Evolutionary conservation across 225 moss, liverwort and hornwort species (phyloP).

Genomic region (Straminergon stramineum): DNA sequence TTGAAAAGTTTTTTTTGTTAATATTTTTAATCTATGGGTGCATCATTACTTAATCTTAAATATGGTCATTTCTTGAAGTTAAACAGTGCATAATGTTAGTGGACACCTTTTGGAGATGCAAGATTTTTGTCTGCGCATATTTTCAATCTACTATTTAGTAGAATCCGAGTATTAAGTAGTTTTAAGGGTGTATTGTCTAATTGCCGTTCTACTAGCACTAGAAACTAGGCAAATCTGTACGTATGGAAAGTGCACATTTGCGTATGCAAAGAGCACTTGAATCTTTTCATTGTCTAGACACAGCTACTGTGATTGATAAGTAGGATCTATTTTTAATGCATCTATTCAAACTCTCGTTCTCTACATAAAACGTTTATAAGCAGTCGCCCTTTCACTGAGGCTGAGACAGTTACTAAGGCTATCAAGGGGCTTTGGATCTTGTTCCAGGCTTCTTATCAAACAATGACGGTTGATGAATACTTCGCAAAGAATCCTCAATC

Average conservation of each 20-base stretch:
- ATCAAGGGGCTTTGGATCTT: background rate
- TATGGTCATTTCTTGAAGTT: background rate
- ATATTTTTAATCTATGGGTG: background rate
- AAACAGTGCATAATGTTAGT: background rate
- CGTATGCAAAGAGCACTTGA: background rate
- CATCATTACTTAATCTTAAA: too few relatives aligned
- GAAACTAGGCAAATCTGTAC: background rate
- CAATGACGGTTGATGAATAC: constrained; percentile 75
- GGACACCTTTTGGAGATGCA: background rate
- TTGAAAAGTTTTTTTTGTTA: too few relatives aligned
- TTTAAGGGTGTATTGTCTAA: background rate
- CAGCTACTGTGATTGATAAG: background rate
- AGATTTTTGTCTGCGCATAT: background rate
- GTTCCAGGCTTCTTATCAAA: constrained; percentile 53
- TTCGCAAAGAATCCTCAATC: constrained; percentile 62
- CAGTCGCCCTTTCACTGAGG: background rate
- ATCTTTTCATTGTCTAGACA: background rate
- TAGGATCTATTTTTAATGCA: background rate
- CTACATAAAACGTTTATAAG: background rate
- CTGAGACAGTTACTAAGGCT: background rate
- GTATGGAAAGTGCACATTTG: background rate
- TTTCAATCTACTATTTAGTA: background rate
- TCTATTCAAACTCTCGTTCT: background rate
- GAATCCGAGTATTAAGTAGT: background rate
- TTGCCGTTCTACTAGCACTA: background rate